Evolutionary conservation across 768 basidiomycete species (phyloP).

Genomic region (Coprinopsis cinerea): DNA sequence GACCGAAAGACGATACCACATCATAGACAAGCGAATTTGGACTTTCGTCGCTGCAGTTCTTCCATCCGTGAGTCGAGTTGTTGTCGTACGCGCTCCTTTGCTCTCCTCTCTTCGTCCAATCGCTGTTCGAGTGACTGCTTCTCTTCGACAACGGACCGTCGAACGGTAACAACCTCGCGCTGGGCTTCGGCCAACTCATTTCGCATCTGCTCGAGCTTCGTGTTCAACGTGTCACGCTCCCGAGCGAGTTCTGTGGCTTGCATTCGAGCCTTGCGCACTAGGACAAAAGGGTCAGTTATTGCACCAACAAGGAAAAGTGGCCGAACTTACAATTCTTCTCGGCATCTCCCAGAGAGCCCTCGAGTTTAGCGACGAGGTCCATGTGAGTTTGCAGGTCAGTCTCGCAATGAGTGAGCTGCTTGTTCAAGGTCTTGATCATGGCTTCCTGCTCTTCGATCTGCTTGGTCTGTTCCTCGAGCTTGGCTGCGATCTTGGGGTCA

Average conservation of each 20-base stretch:
- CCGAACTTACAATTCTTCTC: conserved; percentile 81
- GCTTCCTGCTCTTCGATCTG: conserved; percentile 78
- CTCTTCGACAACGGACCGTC: conserved; percentile 80
- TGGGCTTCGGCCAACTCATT: conserved; percentile 73
- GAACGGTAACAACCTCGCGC: conserved; percentile 71
- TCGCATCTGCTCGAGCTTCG: conserved; percentile 61
- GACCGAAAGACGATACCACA: conserved; percentile 10
- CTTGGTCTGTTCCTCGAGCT: conserved; percentile 69
- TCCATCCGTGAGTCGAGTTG: conserved; percentile 88
- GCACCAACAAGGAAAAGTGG: conserved; percentile 3
- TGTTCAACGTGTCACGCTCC: conserved; percentile 72
- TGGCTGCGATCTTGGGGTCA: conserved; percentile 52
- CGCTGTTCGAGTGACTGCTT: conserved; percentile 81
- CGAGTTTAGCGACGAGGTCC: conserved; percentile 80
- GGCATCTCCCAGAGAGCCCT: conserved; percentile 82
- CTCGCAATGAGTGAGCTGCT: conserved; percentile 91
- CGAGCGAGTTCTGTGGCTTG: conserved; percentile 86
- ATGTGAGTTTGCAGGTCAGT: conserved; percentile 87
- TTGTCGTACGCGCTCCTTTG: conserved; percentile 83
- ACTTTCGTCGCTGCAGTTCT: conserved; percentile 78
- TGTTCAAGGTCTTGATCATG: conserved; percentile 92
- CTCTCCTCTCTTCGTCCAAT: conserved; percentile 80
- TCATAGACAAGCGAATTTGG: conserved; percentile 88
- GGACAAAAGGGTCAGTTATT: conserved; percentile 8
- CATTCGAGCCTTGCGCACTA: conserved; percentile 91